These are phyloP conservation scores for Pontederia paniculata DNA, from an alignment of 176 grass and related monocot species.

Conservation along the genomic window DNA sequence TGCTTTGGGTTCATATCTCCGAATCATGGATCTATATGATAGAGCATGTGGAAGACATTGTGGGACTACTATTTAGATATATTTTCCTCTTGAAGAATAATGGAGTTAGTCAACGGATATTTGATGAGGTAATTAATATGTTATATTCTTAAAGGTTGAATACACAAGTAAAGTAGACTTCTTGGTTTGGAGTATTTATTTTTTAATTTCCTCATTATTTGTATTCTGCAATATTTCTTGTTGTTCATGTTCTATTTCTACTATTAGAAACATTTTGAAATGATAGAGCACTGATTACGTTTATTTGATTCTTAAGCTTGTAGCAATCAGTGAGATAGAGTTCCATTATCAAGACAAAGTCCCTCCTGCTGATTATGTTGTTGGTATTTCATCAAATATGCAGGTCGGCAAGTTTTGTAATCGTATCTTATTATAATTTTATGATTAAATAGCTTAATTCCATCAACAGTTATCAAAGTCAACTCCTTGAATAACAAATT, in stretches of 20 bases:
- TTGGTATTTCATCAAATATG: slow-evolving; percentile 70
- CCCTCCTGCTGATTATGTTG: slow-evolving; percentile 56
- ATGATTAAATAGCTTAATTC: not conserved
- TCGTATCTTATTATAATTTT: slow-evolving; percentile 2
- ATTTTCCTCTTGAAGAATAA: slow-evolving; percentile 63
- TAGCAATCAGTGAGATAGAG: slow-evolving; percentile 58
- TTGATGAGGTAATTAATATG: slow-evolving; percentile 73
- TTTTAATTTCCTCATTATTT: too few species aligned
- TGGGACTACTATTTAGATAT: slow-evolving; percentile 86
- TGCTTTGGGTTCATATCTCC: too few species aligned
- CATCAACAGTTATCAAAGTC: too few species aligned
- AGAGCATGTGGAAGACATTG: slow-evolving; percentile 83
- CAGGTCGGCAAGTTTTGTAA: slow-evolving; percentile 34
- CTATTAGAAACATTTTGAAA: too few species aligned
- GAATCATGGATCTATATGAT: slow-evolving; percentile 3
- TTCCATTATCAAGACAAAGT: slow-evolving; percentile 84
- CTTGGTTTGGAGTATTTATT: too few species aligned
- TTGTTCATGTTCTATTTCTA: too few species aligned
- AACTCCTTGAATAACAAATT: too few species aligned
- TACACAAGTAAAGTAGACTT: too few species aligned
- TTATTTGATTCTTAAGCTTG: slow-evolving; percentile 38
- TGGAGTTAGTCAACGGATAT: slow-evolving; percentile 74
- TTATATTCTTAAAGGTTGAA: slow-evolving; percentile 3
- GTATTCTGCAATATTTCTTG: too few species aligned
- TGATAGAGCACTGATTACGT: too few species aligned